These are phyloP conservation scores for Aspergillus tamarii DNA, from an alignment of 2,329 filamentous ascomycete species.

Conservation along the genomic window DNA sequence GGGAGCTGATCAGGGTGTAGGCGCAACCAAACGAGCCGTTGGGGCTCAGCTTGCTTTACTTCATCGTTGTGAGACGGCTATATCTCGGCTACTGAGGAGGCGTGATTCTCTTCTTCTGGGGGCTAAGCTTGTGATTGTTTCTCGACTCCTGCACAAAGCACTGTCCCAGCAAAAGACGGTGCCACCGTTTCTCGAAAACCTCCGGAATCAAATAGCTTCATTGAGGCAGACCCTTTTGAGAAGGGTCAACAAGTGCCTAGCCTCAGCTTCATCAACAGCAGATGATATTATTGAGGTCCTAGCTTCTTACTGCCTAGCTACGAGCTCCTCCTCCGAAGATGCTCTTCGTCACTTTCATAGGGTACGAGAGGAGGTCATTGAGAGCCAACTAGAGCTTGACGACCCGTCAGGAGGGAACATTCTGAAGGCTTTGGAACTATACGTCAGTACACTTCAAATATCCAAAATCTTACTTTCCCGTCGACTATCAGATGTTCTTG, in stretches of 20 bases:
- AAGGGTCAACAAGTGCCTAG: constrained; percentile 62
- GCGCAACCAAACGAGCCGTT: constrained; percentile 50
- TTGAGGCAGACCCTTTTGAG: constrained; percentile 68
- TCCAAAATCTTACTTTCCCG: constrained; percentile 76
- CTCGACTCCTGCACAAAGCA: constrained; percentile 73
- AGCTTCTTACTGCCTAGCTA: constrained; percentile 79
- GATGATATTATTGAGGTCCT: constrained; percentile 69
- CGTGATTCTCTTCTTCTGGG: constrained; percentile 57
- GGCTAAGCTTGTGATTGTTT: constrained; percentile 75
- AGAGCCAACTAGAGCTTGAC: constrained; percentile 60
- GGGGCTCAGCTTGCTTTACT: constrained; percentile 62
- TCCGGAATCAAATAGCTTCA: constrained; percentile 65
- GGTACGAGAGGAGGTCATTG: constrained; percentile 71
- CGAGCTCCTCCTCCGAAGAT: constrained; percentile 77
- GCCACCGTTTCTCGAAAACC: constrained; percentile 61
- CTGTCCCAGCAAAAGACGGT: constrained; percentile 58
- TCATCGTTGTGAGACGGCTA: constrained; percentile 57
- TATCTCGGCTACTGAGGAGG: constrained; percentile 56
- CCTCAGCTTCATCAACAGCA: constrained; percentile 45
- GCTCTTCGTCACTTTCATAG: constrained; percentile 77
- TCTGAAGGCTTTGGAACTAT: constrained; percentile 69
- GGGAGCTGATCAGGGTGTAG: constrained; percentile 33
- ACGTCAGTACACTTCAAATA: constrained; percentile 75
- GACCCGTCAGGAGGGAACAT: constrained; percentile 57
- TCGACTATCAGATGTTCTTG: constrained; percentile 70